These are phyloP conservation scores for Microbotryomycetes sp. DNA, from an alignment of 1,284 basidiomycete species.

Conservation along the genomic window DNA sequence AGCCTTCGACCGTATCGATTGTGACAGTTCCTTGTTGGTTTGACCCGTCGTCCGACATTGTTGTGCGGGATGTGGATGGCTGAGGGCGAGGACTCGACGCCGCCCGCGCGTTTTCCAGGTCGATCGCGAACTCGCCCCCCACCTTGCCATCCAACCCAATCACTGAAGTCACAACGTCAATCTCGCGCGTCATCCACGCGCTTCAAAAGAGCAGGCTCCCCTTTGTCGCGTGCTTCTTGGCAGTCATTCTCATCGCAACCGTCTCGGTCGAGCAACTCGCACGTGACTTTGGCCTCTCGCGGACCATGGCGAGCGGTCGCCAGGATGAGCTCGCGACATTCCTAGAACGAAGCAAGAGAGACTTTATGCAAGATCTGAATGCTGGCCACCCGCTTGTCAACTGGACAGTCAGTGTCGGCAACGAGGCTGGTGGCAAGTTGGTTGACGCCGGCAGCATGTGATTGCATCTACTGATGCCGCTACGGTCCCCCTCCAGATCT, in stretches of 20 bases:
- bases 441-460: not conserved
- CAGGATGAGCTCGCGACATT: constrained; percentile 40
- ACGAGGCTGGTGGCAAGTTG: constrained; percentile 79
- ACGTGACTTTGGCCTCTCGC: not conserved
- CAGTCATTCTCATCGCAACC: not conserved
- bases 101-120: not conserved
- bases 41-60: constrained; percentile 16
- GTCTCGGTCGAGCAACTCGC: not conserved
- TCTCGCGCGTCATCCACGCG: not conserved
- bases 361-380: constrained; percentile 47
- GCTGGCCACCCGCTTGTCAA: constrained; percentile 45
- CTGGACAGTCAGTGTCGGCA: constrained; percentile 82
- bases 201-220: too few relatives aligned
- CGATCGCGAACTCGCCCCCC: not conserved
- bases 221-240: not conserved
- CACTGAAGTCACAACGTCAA: not conserved
- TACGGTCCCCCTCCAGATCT: constrained; percentile 56
- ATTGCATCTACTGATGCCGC: not conserved
- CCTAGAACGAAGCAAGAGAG: constrained; percentile 44
- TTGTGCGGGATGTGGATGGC: not conserved
- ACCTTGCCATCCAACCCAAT: not conserved
- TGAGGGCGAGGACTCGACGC: not conserved
- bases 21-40: constrained; percentile 1
- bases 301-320: not conserved
- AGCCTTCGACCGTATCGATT: constrained; percentile 1